phyloP scores from a whole-genome alignment of 345 rosid species.

The Stellera chamaejasme region DNA sequence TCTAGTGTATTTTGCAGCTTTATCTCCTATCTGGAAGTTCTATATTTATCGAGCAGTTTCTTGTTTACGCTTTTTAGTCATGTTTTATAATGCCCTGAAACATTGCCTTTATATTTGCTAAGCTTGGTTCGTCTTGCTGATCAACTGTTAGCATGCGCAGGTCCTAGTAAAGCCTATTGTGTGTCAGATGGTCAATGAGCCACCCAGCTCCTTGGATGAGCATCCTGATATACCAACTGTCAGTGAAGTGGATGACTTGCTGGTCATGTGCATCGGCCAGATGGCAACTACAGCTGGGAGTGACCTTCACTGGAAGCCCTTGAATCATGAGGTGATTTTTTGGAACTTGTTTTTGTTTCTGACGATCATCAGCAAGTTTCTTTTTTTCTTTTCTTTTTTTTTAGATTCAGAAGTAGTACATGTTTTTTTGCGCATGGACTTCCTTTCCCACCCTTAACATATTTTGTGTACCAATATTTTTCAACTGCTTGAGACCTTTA shows the following conservation, averaged over 20 bases:
- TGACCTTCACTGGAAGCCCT: slow-evolving; percentile 86
- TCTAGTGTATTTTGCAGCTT: too few species aligned
- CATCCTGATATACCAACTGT: slow-evolving; percentile 50
- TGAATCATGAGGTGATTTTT: slow-evolving; percentile 78
- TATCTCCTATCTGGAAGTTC: too few species aligned
- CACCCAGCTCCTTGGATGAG: slow-evolving; percentile 50
- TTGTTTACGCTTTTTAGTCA: not conserved
- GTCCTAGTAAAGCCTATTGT: slow-evolving; percentile 73
- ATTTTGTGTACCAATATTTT: too few species aligned
- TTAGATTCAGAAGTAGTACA: not conserved
- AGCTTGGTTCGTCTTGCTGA: not conserved
- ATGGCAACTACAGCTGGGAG: slow-evolving; percentile 88
- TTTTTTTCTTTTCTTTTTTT: not conserved
- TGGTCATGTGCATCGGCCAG: slow-evolving; percentile 81
- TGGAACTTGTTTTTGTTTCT: not conserved
- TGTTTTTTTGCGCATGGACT: not conserved
- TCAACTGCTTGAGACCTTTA: too few species aligned
- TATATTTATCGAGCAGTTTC: too few species aligned
- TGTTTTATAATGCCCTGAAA: not conserved
- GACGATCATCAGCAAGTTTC: not conserved
- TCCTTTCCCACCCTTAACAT: too few species aligned
- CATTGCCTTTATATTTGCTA: slow-evolving; percentile 6
- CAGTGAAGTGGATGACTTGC: slow-evolving; percentile 60
- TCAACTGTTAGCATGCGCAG: slow-evolving; percentile 27
- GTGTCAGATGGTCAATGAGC: slow-evolving; percentile 62